phyloP scores from a whole-genome alignment of 2,329 filamentous ascomycete genomes.

The Lachnum nothofagi region DNA sequence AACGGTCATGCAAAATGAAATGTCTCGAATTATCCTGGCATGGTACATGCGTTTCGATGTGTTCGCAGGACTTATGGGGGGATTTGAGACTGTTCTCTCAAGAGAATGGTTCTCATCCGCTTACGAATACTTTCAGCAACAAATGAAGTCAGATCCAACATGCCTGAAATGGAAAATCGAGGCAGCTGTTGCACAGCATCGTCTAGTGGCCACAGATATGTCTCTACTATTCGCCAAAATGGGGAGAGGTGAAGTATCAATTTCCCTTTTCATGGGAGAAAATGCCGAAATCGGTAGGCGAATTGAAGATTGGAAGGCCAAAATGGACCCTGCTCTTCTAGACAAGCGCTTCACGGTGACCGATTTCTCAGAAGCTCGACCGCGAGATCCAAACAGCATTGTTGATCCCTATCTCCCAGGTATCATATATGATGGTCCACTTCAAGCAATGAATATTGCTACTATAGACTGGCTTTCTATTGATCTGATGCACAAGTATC shows the following conservation, averaged over 20 bases:
- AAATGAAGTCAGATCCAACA: conserved; percentile 54
- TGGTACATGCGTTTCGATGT: conserved; percentile 92
- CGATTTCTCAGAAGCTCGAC: conserved; percentile 52
- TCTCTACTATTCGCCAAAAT: conserved; percentile 69
- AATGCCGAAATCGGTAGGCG: conserved; percentile 49
- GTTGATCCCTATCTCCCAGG: conserved; percentile 68
- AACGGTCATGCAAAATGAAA: conserved; percentile 64
- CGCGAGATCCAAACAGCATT: conserved; percentile 57
- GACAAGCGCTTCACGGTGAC: conserved; percentile 59
- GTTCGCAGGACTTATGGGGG: conserved; percentile 76
- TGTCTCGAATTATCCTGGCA: conserved; percentile 67
- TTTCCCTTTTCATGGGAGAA: conserved; percentile 60
- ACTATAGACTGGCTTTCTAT: conserved; percentile 74
- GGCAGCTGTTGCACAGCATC: conserved; percentile 58
- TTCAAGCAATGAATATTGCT: conserved; percentile 71
- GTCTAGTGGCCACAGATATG: conserved; percentile 74
- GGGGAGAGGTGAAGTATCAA: conserved; percentile 57
- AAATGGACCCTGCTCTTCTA: conserved; percentile 57
- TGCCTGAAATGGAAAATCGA: conserved; percentile 64
- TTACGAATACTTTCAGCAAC: conserved; percentile 53
- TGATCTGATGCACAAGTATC: conserved; percentile 73
- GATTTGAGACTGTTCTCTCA: conserved; percentile 66
- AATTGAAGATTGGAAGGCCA: conserved; percentile 47
- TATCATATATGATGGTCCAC: conserved; percentile 61
- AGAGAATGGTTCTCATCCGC: conserved; percentile 65